phyloP scores from a whole-genome alignment of 805 yeast genomes.

The Geotrichum ghanense region DNA sequence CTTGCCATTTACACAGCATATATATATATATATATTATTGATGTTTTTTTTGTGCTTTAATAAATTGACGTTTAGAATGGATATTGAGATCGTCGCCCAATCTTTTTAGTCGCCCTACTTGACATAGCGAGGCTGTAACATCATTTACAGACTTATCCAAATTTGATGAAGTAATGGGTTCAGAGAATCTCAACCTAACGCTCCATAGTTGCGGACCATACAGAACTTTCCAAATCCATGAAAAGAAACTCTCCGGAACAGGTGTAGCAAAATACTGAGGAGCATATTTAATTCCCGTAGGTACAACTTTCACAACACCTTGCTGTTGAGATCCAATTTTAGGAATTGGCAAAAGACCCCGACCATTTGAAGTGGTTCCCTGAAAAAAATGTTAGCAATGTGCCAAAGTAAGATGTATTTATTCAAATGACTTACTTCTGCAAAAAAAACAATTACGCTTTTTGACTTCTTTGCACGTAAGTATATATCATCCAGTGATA shows the following conservation, averaged over 20 bases:
- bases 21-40: neutral
- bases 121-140: conserved; percentile 19
- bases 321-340: conserved; percentile 15
- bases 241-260: conserved; percentile 18
- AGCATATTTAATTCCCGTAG: conserved; percentile 23
- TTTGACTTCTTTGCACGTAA: conserved; percentile 23
- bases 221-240: conserved; percentile 20
- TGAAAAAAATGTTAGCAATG: neutral
- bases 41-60: conserved; percentile 23
- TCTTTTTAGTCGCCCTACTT: conserved; percentile 36
- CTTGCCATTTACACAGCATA: too few relatives aligned
- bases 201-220: conserved; percentile 16
- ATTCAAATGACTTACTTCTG: conserved; percentile 37
- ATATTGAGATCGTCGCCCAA: conserved; percentile 36
- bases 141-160: conserved; percentile 9
- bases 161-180: conserved; percentile 14
- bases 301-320: conserved; percentile 14
- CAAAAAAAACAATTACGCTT: conserved; percentile 44
- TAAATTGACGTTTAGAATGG: conserved; percentile 35
- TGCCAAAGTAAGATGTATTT: neutral
- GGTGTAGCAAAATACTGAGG: conserved; percentile 27
- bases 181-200: conserved; percentile 20
- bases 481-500: conserved; percentile 11
- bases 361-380: conserved; percentile 74
- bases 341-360: conserved; percentile 53